Evolutionary conservation across 805 yeast genomes (phyloP), one percentile per base, ranked within the genome.

Genomic region (Lipomyces mesembrius): DNA sequence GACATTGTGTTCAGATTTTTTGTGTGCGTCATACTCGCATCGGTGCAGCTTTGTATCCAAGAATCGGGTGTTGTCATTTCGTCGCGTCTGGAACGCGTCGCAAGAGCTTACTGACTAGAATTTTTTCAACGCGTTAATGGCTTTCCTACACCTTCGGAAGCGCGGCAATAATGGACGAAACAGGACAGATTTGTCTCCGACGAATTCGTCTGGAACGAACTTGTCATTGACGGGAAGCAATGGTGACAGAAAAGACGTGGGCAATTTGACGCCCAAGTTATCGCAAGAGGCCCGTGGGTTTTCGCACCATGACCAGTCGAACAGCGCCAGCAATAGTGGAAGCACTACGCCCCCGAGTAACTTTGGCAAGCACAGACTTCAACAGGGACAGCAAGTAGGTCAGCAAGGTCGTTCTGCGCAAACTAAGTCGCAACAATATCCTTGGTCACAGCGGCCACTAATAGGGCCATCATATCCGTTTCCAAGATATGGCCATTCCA

Each of bases 401-500:
- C 52, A 17, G 27, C 43, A 12, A 1, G 43, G 17, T 9, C 43
- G 43, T 37, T 12, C 43, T 9, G 17, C 22, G 49, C 49, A 43
- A 2, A 43, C 49, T 3, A 43, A 43, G 29, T 46, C 55, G 11
- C 68, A 35, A 46, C 64, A 58, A 20, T 62, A 60, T 46, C 71
- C 71, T 12, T 65, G 71, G 71, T 55, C 71, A 5, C 58, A 57
- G 27, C 37, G 35, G 34, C n/a, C 57, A 9, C 27, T 64, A 39
- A 37, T 17, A 32, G 62, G 63, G 25, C 2, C 65, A 2, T 59
- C 57, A 17, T 22, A 51, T 14, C 99, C 98, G 1, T 92, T 94
- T 75, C 98, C 99, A 2, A 85, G 99, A 56, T 92, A 92, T 76
- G 88, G 98, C 73, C 98, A 94, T 78, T 88, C 95, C 0, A 39